These are phyloP conservation scores for Erigeron canadensis DNA, from an alignment of 129 eudicot species.

Conservation along the genomic window DNA sequence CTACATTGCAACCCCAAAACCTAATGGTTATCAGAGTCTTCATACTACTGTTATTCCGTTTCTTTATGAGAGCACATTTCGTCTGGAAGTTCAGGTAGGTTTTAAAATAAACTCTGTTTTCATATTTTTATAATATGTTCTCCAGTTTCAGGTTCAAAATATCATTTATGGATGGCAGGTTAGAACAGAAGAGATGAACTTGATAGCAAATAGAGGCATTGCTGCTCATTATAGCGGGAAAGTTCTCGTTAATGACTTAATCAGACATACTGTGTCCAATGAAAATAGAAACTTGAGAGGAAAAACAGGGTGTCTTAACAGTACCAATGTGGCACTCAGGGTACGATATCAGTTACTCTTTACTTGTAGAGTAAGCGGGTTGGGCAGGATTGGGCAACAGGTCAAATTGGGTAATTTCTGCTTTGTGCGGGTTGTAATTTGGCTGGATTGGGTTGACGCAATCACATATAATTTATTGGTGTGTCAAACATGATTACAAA, in stretches of 20 bases:
- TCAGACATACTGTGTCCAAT: conserved; percentile 52
- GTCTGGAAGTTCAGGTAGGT: conserved; percentile 85
- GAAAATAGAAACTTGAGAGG: conserved; percentile 53
- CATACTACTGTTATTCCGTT: conserved; percentile 92
- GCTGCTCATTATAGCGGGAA: conserved; percentile 95
- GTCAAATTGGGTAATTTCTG: too few species aligned
- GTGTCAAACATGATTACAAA: not conserved
- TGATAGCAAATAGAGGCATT: conserved; percentile 92
- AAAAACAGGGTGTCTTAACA: conserved; percentile 60
- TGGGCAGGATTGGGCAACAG: not conserved
- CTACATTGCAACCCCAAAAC: conserved; percentile 94
- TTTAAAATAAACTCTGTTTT: conserved; percentile 7
- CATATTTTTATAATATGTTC: not conserved
- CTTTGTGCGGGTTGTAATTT: not conserved
- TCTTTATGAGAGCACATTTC: conserved; percentile 92
- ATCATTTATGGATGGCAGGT: conserved; percentile 45
- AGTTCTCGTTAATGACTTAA: conserved; percentile 63
- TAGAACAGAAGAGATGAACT: conserved; percentile 94
- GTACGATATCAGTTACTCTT: conserved; percentile 35
- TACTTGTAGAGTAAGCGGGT: not conserved
- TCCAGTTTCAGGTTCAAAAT: not conserved
- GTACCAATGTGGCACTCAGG: conserved; percentile 82
- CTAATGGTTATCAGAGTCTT: conserved; percentile 95
- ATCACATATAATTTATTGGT: not conserved
- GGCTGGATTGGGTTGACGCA: not conserved